Evolutionary conservation across 1,139 yeast species (phyloP).

Genomic region (Diutina rugosa): DNA sequence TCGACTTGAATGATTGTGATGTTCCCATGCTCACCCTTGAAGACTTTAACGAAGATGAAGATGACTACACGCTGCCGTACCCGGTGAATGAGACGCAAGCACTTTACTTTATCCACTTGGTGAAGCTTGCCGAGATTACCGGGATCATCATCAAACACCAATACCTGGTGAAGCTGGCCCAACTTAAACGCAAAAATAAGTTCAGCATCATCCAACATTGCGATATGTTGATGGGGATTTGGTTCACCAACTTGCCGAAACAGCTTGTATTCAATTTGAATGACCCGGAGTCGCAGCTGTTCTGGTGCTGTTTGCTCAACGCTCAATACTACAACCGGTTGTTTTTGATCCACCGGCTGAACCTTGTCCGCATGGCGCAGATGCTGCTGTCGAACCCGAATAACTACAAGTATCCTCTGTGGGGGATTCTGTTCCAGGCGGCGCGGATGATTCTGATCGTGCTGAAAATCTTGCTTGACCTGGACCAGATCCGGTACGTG

Average conservation of each 20-base stretch:
- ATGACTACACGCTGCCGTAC: slow-evolving; percentile 28
- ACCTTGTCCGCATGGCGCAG: slow-evolving; percentile 41
- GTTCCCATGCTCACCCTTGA: slow-evolving; percentile 59
- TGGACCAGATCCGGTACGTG: slow-evolving; percentile 38
- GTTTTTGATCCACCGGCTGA: slow-evolving; percentile 61
- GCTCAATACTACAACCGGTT: slow-evolving; percentile 65
- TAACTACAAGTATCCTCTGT: slow-evolving; percentile 55
- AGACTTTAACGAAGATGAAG: slow-evolving; percentile 47
- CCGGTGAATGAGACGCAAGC: slow-evolving; percentile 37
- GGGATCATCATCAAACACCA: slow-evolving; percentile 64
- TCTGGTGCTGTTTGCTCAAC: slow-evolving; percentile 50
- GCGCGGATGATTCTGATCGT: slow-evolving; percentile 70
- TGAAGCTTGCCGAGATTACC: slow-evolving; percentile 61
- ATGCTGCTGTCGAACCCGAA: slow-evolving; percentile 29
- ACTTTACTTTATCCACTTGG: slow-evolving; percentile 47
- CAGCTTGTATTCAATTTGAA: slow-evolving; percentile 50
- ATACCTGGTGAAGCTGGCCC: slow-evolving; percentile 58
- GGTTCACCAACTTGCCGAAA: slow-evolving; percentile 62
- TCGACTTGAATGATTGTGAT: slow-evolving; percentile 66
- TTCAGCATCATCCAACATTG: slow-evolving; percentile 55
- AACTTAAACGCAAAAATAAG: slow-evolving; percentile 31
- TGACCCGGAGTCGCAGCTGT: slow-evolving; percentile 38
- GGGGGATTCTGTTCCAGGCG: slow-evolving; percentile 82
- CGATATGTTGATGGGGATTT: slow-evolving; percentile 69
- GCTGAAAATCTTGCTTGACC: slow-evolving; percentile 42